Base-by-base conservation (phyloP, 352 stramenopile genomes). In the Phytophthora pisi region DNA sequence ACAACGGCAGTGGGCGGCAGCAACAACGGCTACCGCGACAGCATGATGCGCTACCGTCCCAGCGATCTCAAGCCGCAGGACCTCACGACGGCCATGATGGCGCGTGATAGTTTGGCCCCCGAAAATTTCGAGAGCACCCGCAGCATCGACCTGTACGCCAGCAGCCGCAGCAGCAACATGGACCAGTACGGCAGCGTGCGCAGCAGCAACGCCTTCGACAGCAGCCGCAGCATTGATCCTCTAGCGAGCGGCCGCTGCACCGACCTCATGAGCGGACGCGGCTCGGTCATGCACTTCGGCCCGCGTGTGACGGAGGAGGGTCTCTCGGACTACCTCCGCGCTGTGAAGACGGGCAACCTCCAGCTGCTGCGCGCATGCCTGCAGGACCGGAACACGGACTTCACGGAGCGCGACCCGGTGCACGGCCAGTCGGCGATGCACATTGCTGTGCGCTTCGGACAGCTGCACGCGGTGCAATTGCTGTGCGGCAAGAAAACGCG, bases 381-480 rank as follows among this genome's bases (percentile, higher is more conserved):
- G 30, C 72, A 90, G 53, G 83, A 91, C 61, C 65, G 77, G 51
- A 81, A 65, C 51, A 92, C 80, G 2, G 76, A 93, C 51, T 70
- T 94, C 34, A 69, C 75, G 15, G 72, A 91, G 57, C 82, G 81
- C 15, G 88, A 96, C 51, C 73, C 84, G 0, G 72, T 89, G 18
- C 87, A 94, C 67, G 80, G 82, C 15, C 88, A 95, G 71, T 87
- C 82, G 20, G 88, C 86, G 5, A 75, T 95, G 58, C 88, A 95
- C 65, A 77, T 95, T 58, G 88, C 88, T 13, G 83, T 93, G 34
- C 88, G 88, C 30, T 86, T 90, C 43, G 88, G 88, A 20, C 85
- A 92, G 66, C 79, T 95, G 51, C 78, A 82, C n/a, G 79, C 78
- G 26, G 78, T 95, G 23, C 82, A 89, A 46, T 65, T 89, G 66